These are phyloP conservation scores for Tricholoma hemisulphureum DNA, from an alignment of 768 basidiomycete species.

Conservation along the genomic window DNA sequence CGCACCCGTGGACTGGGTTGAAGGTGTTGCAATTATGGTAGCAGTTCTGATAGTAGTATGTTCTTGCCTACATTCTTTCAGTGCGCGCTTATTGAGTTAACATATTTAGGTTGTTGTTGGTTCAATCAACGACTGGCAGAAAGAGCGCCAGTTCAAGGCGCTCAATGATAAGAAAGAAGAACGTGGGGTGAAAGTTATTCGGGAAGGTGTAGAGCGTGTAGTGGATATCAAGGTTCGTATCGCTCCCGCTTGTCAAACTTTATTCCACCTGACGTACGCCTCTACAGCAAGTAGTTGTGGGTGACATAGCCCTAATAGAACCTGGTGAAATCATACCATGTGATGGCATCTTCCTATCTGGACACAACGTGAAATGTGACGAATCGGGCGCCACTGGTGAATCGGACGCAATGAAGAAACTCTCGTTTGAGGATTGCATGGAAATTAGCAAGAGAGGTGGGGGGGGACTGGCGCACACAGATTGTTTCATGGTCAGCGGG, in stretches of 20 bases:
- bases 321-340: constrained; percentile 96
- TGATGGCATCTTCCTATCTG: constrained; percentile 90
- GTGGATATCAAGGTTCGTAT: constrained; percentile 74
- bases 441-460: constrained; percentile 39
- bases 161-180: constrained; percentile 97
- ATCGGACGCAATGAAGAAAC: constrained; percentile 91
- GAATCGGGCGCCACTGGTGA: constrained; percentile 97
- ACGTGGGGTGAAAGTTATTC: constrained; percentile 81
- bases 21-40: constrained; percentile 82
- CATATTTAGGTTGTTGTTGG: constrained; percentile 74
- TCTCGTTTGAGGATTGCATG: constrained; percentile 72
- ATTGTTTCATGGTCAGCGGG: constrained; percentile 91
- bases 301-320: constrained; percentile 88
- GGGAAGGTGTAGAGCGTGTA: constrained; percentile 64
- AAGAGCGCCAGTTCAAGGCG: constrained; percentile 90
- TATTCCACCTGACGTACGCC: constrained; percentile 13
- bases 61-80: constrained; percentile 6
- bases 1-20: constrained; percentile 94
- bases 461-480: constrained; percentile 56
- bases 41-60: constrained; percentile 74
- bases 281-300: constrained; percentile 83
- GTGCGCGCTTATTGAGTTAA: constrained; percentile 9
- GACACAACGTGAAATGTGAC: constrained; percentile 94
- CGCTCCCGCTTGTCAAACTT: constrained; percentile 10
- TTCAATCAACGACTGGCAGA: constrained; percentile 97